Base-by-base conservation (phyloP, 163 green algal genomes). In the Scenedesmus sp. region DNA sequence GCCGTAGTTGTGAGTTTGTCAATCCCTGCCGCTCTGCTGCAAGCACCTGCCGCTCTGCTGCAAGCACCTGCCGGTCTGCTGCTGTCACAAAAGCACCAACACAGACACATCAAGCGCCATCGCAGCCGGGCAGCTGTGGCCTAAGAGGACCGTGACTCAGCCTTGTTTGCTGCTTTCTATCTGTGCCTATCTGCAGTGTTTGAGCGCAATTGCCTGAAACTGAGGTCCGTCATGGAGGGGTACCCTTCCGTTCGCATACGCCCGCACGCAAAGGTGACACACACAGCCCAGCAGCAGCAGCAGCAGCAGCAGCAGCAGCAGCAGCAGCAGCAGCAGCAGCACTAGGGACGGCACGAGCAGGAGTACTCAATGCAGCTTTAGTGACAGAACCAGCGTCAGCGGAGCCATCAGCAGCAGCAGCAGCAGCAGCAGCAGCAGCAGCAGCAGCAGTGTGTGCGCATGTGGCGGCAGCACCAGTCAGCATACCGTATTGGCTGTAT, bases 121-220 rank as follows among this genome's bases (percentile, higher is more conserved):
- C 66, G 34, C 34, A 46, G 34, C 34, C 34, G 34, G n/a, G 66
- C 66, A 76, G 66, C 66, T 5, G 15, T 76, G 4, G 15, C 26
- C 6, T 26, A 18, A 34, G 4, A 76, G 60, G 34, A 46, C 23
- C 34, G 34, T 16, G 59, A 59, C 13, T 60, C 20, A 15, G 52
- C 4, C 10, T 77, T 62, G 2, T 52, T 13, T 15, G 5, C 64
- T 18, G 5, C 62, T 52, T 9, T 67, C 16, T 18, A 2, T 2
- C 81, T 66, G 20, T 20, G 52, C 55, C n/a, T 26, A 26, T 56
- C 1, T 60, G 67, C 89, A 85, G 86, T 64, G 13, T 87, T 83
- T 82, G 93, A 94, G 73, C 26, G 70, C 70, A 95, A 95, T 81
- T 94, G 93, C 56, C 23, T 64, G 20, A 88, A 92, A 67, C 81